phyloP scores from a whole-genome alignment of 768 basidiomycete species.

The Galerina sulciceps region DNA sequence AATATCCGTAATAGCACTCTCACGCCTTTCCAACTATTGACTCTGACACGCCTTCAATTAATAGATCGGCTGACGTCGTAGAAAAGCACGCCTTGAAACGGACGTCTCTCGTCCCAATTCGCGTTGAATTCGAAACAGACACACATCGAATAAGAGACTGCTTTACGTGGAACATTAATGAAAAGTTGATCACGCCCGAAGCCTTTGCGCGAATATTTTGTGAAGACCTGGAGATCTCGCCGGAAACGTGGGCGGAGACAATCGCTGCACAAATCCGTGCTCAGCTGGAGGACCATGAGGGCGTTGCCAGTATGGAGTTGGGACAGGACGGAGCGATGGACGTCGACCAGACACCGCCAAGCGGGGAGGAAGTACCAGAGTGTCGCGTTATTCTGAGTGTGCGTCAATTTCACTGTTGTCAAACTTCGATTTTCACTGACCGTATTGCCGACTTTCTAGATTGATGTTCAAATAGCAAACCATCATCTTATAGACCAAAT shows the following conservation, averaged over 20 bases:
- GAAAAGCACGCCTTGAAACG: conserved; percentile 60
- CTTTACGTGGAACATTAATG: conserved; percentile 95
- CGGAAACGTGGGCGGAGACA: conserved; percentile 69
- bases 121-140: conserved; percentile 93
- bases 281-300: conserved; percentile 90
- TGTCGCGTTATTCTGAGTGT: conserved; percentile 85
- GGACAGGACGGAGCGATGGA: conserved; percentile 61
- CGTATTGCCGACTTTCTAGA: conserved; percentile 48
- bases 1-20: conserved; percentile 68
- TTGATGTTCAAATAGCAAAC: conserved; percentile 95
- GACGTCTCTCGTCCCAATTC: conserved; percentile 80
- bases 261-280: conserved; percentile 87
- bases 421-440: background rate
- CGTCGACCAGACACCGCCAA: conserved; percentile 42
- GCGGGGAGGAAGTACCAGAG: conserved; percentile 66
- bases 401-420: conserved; percentile 28
- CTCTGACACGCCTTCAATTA: background rate
- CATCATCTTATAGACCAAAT: conserved; percentile 93
- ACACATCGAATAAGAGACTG: conserved; percentile 91
- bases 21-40: background rate
- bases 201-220: conserved; percentile 88
- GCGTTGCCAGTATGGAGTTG: conserved; percentile 78
- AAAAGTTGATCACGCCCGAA: conserved; percentile 83
- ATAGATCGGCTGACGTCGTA: conserved; percentile 68
- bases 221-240: conserved; percentile 81